Conservation (phyloP, 352 stramenopile genomes). For the Peronospora tabacina region DNA sequence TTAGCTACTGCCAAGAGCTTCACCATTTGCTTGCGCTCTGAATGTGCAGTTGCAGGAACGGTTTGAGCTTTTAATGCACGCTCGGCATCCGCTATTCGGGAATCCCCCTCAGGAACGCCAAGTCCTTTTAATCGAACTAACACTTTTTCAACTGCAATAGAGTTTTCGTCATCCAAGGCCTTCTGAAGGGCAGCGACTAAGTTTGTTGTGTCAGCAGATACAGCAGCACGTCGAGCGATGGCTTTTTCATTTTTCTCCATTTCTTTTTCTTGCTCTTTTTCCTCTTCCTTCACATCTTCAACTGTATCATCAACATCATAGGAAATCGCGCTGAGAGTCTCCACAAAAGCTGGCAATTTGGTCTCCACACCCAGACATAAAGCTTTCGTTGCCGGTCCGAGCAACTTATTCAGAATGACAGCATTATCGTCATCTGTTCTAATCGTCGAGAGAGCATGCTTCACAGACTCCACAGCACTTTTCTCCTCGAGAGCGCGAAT, state of each 20-base stretch:
- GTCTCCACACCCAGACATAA: constrained; percentile 51
- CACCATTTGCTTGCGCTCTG: constrained; percentile 66
- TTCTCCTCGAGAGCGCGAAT: constrained; percentile 73
- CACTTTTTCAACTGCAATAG: constrained; percentile 51
- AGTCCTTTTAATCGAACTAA: constrained; percentile 36
- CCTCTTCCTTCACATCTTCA: constrained; percentile 18
- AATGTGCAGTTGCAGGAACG: constrained; percentile 33
- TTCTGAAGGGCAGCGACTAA: constrained; percentile 50
- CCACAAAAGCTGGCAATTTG: constrained; percentile 37
- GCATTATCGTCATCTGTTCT: constrained; percentile 19
- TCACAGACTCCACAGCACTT: constrained; percentile 46
- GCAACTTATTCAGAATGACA: constrained; percentile 26
- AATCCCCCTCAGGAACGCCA: constrained; percentile 27
- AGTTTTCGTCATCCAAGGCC: constrained; percentile 59
- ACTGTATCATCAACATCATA: constrained; percentile 4
- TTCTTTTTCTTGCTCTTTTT: constrained; percentile 15
- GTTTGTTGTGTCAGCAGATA: constrained; percentile 29
- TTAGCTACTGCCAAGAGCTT: constrained; percentile 71
- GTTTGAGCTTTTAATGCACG: constrained; percentile 25
- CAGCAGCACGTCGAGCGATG: constrained; percentile 1
- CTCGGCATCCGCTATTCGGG: constrained; percentile 29
- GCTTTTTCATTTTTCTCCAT: constrained; percentile 6
- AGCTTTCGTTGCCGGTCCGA: constrained; percentile 38
- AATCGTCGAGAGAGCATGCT: constrained; percentile 29
- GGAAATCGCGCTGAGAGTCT: constrained; percentile 22